A percentile compares a stretch with the other conserved stretches of the same genome.
Conservation (phyloP, 106 monocot genomes). For the Allium fistulosum region DNA sequence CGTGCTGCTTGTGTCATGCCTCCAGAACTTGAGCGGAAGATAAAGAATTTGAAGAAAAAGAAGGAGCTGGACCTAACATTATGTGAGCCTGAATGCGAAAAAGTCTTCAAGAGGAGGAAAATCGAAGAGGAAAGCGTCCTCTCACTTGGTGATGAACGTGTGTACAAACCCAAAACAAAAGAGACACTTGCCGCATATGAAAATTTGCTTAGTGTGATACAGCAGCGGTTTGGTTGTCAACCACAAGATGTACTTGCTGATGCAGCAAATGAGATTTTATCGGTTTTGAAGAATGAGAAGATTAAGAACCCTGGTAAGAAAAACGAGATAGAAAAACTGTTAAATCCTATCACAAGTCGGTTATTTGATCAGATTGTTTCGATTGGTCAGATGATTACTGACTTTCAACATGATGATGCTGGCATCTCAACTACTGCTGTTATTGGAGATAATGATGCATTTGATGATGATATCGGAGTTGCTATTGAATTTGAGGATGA, state of each 20-base stretch:
- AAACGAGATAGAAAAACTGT: constrained; percentile 87
- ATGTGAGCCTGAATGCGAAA: constrained; percentile 16
- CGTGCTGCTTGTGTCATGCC: constrained; percentile 78
- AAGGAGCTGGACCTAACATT: constrained; percentile 36
- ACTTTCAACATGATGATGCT: constrained; percentile 72
- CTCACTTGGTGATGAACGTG: constrained; percentile 60
- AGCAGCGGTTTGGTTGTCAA: constrained; percentile 88
- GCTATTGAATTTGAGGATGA: constrained; percentile 98
- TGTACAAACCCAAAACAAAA: constrained; percentile 90
- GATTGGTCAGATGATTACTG: constrained; percentile 72
- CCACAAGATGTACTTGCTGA: constrained; percentile 88
- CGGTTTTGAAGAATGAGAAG: constrained; percentile 89
- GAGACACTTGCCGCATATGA: constrained; percentile 98
- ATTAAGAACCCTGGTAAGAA: constrained; percentile 92
- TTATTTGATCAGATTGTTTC: constrained; percentile 85
- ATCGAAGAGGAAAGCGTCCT: constrained; percentile 77
- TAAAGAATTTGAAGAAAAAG: constrained; percentile 79
- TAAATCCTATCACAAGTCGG: constrained; percentile 67
- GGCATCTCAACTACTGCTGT: constrained; percentile 17
- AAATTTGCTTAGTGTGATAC: constrained; percentile 71
- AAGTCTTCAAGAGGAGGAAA: constrained; percentile 41
- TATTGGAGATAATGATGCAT: constrained; percentile 50
- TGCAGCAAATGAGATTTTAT: constrained; percentile 85
- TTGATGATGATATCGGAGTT: constrained; percentile 83
- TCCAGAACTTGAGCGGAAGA: constrained; percentile 79